Conservation (phyloP, 192 early-diverging fungal genomes). For the Podila clonocystis region DNA sequence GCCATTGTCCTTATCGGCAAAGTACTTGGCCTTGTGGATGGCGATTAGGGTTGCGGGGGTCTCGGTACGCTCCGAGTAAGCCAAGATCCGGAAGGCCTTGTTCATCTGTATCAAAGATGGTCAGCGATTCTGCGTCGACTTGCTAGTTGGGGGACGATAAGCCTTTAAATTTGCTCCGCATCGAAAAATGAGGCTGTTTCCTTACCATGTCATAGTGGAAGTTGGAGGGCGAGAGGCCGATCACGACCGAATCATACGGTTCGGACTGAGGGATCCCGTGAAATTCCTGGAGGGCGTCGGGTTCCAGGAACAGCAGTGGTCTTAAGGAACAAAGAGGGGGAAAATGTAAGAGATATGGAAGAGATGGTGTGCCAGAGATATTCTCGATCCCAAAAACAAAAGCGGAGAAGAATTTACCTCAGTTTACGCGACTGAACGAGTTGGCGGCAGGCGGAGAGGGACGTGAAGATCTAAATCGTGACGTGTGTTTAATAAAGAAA, state of each 20-base stretch:
- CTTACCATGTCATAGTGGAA: conserved; percentile 74
- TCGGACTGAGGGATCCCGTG: conserved; percentile 57
- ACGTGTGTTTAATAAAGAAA: neutral
- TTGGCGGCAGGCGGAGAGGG: conserved; percentile 78
- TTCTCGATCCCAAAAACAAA: neutral
- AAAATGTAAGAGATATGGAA: no score
- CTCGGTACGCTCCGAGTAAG: conserved; percentile 45
- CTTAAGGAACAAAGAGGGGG: conserved; percentile 34
- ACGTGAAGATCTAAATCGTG: conserved; percentile 75
- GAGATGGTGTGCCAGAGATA: no score
- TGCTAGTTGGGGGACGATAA: no score
- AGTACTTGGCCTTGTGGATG: conserved; percentile 88
- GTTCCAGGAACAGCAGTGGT: conserved; percentile 83
- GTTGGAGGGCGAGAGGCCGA: conserved; percentile 80
- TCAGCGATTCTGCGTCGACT: neutral
- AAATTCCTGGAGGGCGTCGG: conserved; percentile 79
- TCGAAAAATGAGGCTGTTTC: neutral
- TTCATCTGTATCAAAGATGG: conserved; percentile 63
- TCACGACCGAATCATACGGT: conserved; percentile 81
- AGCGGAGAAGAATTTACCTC: conserved; percentile 49
- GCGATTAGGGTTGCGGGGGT: conserved; percentile 71
- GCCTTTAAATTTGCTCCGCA: no score
- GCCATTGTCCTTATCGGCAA: conserved; percentile 63
- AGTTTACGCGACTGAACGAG: conserved; percentile 59
- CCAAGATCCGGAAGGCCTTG: conserved; percentile 78